Evolutionary conservation across 345 rosid genomes (phyloP).

Genomic region (Eucalyptus shirleyi): DNA sequence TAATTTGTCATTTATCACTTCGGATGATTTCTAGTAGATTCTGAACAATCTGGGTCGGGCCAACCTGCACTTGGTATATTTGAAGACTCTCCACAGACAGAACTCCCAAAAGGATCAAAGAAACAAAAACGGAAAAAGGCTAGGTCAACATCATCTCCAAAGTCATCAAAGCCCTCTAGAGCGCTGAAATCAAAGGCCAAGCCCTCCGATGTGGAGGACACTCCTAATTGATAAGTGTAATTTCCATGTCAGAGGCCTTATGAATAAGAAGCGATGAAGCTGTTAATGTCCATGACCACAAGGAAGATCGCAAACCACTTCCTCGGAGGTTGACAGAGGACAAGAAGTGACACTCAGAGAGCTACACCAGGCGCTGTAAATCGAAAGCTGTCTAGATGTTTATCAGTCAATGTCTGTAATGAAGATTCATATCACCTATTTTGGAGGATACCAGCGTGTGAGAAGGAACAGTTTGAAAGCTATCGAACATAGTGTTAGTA

Average conservation of each 20-base stretch:
- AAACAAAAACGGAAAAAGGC: conserved; percentile 36
- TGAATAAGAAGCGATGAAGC: background rate
- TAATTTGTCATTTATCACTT: background rate
- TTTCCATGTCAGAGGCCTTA: background rate
- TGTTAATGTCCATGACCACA: background rate
- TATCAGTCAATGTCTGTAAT: background rate
- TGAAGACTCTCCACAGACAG: conserved; percentile 5
- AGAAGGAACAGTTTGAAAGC: background rate
- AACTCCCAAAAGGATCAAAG: conserved; percentile 19
- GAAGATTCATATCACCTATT: background rate
- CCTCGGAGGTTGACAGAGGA: background rate
- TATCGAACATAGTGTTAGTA: background rate
- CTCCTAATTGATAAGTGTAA: background rate
- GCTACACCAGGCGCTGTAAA: background rate
- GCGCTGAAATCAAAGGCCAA: conserved; percentile 5
- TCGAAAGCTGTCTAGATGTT: background rate
- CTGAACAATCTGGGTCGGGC: conserved; percentile 3
- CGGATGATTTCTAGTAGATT: conserved; percentile 8
- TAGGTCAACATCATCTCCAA: conserved; percentile 11
- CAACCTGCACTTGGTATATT: conserved; percentile 6
- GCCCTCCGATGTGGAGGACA: background rate
- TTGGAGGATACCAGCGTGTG: background rate
- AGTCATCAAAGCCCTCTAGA: conserved; percentile 14
- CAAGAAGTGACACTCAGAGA: background rate
- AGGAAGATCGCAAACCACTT: background rate